Evolutionary conservation across 352 stramenopile species (phyloP).

Genomic region (Phytophthora capsici): DNA sequence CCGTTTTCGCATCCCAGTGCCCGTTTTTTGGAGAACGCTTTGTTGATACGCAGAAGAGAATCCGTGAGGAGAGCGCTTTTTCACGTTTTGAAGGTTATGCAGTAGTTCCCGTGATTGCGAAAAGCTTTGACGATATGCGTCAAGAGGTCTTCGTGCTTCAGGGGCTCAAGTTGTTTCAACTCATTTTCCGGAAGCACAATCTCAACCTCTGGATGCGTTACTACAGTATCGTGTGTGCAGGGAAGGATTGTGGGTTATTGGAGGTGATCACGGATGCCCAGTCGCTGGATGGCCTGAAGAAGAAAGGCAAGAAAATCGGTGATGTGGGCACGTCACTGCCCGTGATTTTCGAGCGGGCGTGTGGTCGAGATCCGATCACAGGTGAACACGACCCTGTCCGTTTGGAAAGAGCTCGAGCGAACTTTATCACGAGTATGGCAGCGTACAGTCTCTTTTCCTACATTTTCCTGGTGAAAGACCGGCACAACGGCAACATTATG

Average conservation of each 20-base stretch:
- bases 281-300: slow-evolving; percentile 96
- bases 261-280: slow-evolving; percentile 95
- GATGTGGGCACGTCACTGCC: slow-evolving; percentile 38
- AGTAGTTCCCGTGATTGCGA: slow-evolving; percentile 94
- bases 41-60: slow-evolving; percentile 86
- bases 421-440: slow-evolving; percentile 95
- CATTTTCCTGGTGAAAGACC: slow-evolving; percentile 97
- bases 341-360: slow-evolving; percentile 62
- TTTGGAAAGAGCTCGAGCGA: slow-evolving; percentile 85
- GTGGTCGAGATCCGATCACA: slow-evolving; percentile 47
- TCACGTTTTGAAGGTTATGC: slow-evolving; percentile 82
- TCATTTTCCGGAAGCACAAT: slow-evolving; percentile 93
- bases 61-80: slow-evolving; percentile 77
- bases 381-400: slow-evolving; percentile 47
- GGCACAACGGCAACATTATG: slow-evolving; percentile 99
- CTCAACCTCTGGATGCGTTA: slow-evolving; percentile 92
- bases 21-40: slow-evolving; percentile 86
- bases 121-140: slow-evolving; percentile 97
- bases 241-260: slow-evolving; percentile 92
- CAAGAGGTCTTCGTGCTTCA: slow-evolving; percentile 97
- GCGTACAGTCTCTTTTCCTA: slow-evolving; percentile 98
- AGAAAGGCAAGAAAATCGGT: slow-evolving; percentile 66
- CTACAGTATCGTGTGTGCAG: slow-evolving; percentile 96
- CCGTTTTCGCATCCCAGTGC: slow-evolving; percentile 34
- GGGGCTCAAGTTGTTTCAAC: slow-evolving; percentile 92